A percentile compares a stretch with the other conserved stretches of the same genome.
These are phyloP conservation scores for Puccinia horiana DNA, from an alignment of 1,284 basidiomycete species.

Conservation along the genomic window DNA sequence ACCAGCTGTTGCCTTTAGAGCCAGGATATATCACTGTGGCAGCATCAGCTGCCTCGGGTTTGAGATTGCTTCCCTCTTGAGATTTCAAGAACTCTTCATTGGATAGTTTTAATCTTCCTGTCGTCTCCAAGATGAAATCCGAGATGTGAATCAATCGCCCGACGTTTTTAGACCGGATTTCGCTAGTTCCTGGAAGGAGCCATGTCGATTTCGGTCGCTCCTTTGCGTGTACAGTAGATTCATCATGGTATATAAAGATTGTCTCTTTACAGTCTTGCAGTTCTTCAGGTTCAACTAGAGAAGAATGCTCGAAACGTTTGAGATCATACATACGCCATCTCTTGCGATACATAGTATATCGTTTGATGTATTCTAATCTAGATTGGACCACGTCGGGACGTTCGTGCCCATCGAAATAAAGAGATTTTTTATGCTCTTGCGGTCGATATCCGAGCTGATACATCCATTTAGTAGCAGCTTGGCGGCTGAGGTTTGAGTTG, in stretches of 20 bases:
- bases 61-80: neutral
- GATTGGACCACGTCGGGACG: neutral
- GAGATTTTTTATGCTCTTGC: neutral
- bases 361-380: neutral
- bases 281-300: neutral
- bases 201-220: neutral
- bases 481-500: neutral
- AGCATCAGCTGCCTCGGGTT: neutral
- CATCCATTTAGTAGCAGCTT: slow-evolving; percentile 1
- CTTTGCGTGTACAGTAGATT: neutral
- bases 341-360: neutral
- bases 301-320: neutral
- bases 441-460: slow-evolving; percentile 12
- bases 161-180: neutral
- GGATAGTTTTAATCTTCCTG: neutral
- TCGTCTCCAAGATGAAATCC: neutral
- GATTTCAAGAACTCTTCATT: neutral
- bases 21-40: slow-evolving; percentile 9
- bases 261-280: neutral
- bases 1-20: neutral
- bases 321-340: neutral
- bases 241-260: neutral
- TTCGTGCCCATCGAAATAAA: slow-evolving; percentile 27
- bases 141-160: neutral
- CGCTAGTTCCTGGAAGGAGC: slow-evolving; percentile 6